Base-by-base conservation (phyloP, 768 basidiomycete genomes). In the Panaeolus papilionaceus region DNA sequence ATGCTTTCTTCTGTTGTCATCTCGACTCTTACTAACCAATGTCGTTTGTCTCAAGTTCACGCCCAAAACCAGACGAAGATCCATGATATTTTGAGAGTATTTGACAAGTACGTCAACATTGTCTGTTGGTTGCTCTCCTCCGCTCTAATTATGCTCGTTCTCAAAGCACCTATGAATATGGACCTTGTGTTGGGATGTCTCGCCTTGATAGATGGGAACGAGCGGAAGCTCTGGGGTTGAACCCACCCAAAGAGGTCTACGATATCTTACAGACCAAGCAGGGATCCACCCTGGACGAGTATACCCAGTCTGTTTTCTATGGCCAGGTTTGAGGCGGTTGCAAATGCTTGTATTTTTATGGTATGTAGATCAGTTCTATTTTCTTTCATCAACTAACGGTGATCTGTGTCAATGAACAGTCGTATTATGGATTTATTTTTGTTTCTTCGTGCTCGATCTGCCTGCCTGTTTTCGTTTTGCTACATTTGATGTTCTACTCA, bases 131-230 rank as follows among this genome's bases (percentile, higher is more conserved):
- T 66, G 33, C 54, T 33, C 62, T 5, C 61, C 26, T 39, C 23
- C 12, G 11, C 42, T 44, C 44, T 39, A 20, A 51, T 66, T 23
- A 58, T 70, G 61, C 74, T 66, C 54, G 66, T 45, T 12, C 23
- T 14, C 28, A 9, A 61, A 93, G 92, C 75, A 86, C 89, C 1
- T 91, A 90, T 66, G 88, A 93, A 70, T 96, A 89, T 73, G 94
- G 94, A 0, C 94, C 93, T 2, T 93, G 90, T 70, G 80, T 90
- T 23, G 92, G 93, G 0, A 84, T 94, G 64, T 86, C 89, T n/a
- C 88, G 96, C 37, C 79, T 97, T 14, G 89, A 96, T 69, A 84
- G 96, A 44, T 98, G 95, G 94, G 87, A 96, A 74, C 84, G 96
- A 62, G 96, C 96, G 0, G 76, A 89, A 33, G 83, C 84, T 10